Base-by-base conservation (phyloP, 2,329 filamentous ascomycete species). In the Xylariomycetidae sp. region DNA sequence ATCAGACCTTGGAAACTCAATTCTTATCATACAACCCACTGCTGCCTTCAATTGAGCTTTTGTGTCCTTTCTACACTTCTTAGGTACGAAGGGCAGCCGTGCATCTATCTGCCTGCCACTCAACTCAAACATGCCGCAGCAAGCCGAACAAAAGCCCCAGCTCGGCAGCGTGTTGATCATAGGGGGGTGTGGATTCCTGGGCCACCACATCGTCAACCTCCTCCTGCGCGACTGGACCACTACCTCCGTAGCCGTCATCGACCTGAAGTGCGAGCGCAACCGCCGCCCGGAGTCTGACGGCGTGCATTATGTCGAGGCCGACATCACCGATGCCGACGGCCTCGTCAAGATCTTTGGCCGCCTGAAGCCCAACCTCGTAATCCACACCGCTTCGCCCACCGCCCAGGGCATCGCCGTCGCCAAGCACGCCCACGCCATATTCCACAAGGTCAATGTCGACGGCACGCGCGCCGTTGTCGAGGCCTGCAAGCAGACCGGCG, bases 391-490 rank as follows among this genome's bases (percentile, higher is more conserved):
- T 14, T 86, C 82, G 20, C 85, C 86, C 25, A 61, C 70, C 16
- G 70, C 67, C 38, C 72, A 75, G 56, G 65, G 74, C 62, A 60
- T 59, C 52, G 52, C 69, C 57, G 62, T 66, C 53, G 61, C 73
- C 53, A n/a, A n/a, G n/a, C n/a, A n/a, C n/a, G 61, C 70, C 50
- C 69, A 81, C 44, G 71, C 74, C 13, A 63, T 86, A 22, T 83
- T 92, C 58, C 77, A 77, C 50, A 82, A 80, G 58, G 85, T 97
- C 56, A 98, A 97, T 59, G 82, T 95, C 33, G 82, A 88, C 32
- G 90, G 90, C 32, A 96, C 92, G 11, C 71, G 70, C 45, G 80
- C 83, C 45, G 74, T 96, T 30, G 67, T 97, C 34, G 77, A 82
- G 22, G 86, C 85, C 12, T 84, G 84, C 49, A 74, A 75, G 53